Evolutionary conservation across 768 basidiomycete species (phyloP).

Genomic region (Naganishia kalamii): DNA sequence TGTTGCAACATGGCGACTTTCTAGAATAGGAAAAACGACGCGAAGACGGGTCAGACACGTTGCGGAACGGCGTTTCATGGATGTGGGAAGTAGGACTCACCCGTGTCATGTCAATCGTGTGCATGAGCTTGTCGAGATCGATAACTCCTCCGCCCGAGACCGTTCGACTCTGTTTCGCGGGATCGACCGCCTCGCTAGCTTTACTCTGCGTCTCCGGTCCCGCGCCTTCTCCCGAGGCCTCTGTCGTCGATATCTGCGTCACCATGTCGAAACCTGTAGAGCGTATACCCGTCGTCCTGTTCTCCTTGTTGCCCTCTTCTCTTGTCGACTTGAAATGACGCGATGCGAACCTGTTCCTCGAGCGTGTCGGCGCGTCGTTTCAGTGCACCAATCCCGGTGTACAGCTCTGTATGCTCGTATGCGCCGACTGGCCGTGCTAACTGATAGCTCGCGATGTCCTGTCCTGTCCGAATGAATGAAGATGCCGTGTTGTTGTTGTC

Average conservation of each 20-base stretch:
- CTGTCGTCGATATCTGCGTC: background rate
- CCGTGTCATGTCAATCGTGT: constrained; percentile 18
- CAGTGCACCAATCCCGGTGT: background rate
- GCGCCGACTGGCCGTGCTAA: background rate
- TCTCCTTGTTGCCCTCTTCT: no score
- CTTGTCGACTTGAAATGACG: no score
- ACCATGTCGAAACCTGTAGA: no score
- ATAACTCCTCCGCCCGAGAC: background rate
- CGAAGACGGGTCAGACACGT: background rate
- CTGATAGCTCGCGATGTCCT: no score
- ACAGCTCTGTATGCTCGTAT: background rate
- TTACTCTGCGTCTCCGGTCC: background rate
- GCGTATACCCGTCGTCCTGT: no score
- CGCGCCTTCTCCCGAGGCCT: background rate
- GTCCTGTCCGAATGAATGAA: no score
- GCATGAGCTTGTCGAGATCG: constrained; percentile 16
- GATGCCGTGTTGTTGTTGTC: background rate
- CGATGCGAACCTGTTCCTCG: no score
- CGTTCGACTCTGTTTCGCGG: background rate
- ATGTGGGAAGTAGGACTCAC: background rate
- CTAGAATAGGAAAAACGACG: background rate
- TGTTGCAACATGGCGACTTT: constrained; percentile 15
- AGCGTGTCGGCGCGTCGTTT: background rate
- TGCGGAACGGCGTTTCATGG: background rate
- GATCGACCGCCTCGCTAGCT: background rate